Conservation (phyloP, 306 rosid species). For the Lotus japonicus region DNA sequence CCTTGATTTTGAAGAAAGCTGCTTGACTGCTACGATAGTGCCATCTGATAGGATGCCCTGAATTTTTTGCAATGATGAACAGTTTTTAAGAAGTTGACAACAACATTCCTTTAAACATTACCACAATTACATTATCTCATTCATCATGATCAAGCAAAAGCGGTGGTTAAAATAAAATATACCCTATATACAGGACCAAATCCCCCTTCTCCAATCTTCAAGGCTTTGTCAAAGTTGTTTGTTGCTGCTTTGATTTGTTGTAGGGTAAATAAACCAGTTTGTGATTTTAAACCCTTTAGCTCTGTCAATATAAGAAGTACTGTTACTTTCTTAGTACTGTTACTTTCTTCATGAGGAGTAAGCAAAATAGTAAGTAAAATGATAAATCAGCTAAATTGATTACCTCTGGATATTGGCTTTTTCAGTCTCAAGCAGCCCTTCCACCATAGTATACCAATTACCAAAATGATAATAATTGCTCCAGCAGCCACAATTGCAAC, state of each 20-base stretch:
- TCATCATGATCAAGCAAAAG: not conserved
- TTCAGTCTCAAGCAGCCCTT: slow-evolving; percentile 19
- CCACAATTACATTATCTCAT: not conserved
- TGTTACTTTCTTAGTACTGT: not conserved
- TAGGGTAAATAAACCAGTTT: slow-evolving; percentile 17
- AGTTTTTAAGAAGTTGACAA: not conserved
- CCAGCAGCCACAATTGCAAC: slow-evolving; percentile 38
- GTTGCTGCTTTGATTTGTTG: slow-evolving; percentile 32
- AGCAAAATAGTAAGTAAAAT: not conserved
- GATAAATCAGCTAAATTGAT: not conserved
- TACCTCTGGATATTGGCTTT: slow-evolving; percentile 26
- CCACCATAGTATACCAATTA: slow-evolving; percentile 32
- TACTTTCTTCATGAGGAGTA: not conserved
- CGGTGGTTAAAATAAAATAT: not conserved
- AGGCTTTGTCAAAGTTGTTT: slow-evolving; percentile 23
- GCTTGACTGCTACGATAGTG: slow-evolving; percentile 39
- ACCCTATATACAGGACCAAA: slow-evolving; percentile 59
- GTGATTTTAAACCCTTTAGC: slow-evolving; percentile 22
- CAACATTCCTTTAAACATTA: too few species aligned
- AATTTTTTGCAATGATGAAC: not conserved
- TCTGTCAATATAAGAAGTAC: slow-evolving; percentile 19
- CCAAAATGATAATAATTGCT: slow-evolving; percentile 18
- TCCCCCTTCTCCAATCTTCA: slow-evolving; percentile 69
- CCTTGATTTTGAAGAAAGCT: slow-evolving; percentile 36
- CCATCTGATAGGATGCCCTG: slow-evolving; percentile 43